These are phyloP conservation scores for Talaromyces sp. DNA, from an alignment of 2,329 filamentous ascomycete genomes.

Conservation along the genomic window DNA sequence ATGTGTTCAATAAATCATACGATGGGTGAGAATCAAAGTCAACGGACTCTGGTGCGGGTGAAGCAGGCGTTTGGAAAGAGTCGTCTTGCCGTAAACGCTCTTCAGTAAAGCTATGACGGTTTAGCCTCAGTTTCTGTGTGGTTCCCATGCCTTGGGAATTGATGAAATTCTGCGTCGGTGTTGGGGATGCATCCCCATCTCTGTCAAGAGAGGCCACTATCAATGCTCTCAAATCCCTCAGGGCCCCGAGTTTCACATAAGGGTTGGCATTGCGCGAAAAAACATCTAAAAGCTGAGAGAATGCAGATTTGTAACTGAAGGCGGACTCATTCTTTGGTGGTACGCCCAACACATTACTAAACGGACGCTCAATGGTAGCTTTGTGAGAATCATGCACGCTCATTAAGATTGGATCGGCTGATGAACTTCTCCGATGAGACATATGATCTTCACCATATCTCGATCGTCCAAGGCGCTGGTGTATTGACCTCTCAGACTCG, in stretches of 20 bases:
- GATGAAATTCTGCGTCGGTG: constrained; percentile 9
- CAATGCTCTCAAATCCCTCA: constrained; percentile 79
- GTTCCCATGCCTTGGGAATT: constrained; percentile 8
- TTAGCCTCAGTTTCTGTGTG: constrained; percentile 20
- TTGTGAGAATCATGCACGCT: background rate
- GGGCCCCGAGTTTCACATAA: constrained; percentile 74
- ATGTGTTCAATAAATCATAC: constrained; percentile 49
- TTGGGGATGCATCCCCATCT: constrained; percentile 41
- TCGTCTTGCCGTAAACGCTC: constrained; percentile 21
- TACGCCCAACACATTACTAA: constrained; percentile 24
- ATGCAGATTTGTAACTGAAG: constrained; percentile 79
- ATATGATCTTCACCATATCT: constrained; percentile 17
- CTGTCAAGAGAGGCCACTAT: constrained; percentile 71
- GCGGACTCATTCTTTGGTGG: constrained; percentile 33
- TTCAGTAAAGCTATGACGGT: constrained; percentile 35
- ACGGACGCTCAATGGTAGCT: background rate
- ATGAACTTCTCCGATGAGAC: constrained; percentile 33
- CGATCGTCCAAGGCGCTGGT: constrained; percentile 25
- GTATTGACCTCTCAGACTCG: constrained; percentile 33
- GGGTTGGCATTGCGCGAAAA: constrained; percentile 90
- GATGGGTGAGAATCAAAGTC: constrained; percentile 38
- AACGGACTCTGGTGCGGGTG: constrained; percentile 29
- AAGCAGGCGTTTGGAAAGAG: constrained; percentile 23
- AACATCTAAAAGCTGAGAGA: constrained; percentile 73
- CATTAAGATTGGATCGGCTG: constrained; percentile 26